These are phyloP conservation scores for Thelonectria rubi DNA, from an alignment of 2,329 filamentous ascomycete genomes.

Conservation along the genomic window DNA sequence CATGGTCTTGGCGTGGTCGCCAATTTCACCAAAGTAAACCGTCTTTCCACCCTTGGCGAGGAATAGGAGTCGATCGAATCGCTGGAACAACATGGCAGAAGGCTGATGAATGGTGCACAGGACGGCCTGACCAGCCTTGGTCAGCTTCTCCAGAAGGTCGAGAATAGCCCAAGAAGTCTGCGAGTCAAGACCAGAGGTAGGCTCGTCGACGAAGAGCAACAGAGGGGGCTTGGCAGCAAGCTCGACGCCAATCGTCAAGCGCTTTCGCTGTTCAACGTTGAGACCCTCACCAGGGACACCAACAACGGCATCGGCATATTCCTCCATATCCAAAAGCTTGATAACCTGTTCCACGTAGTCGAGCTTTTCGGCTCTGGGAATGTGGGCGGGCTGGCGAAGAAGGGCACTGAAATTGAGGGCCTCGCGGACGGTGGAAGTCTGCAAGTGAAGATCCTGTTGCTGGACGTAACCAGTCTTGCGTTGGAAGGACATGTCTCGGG, in stretches of 20 bases:
- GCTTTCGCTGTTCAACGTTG: slow-evolving; percentile 75
- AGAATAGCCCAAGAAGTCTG: slow-evolving; percentile 95
- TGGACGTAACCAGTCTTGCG: slow-evolving; percentile 93
- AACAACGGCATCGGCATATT: slow-evolving; percentile 89
- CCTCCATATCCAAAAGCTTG: slow-evolving; percentile 87
- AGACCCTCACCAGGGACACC: slow-evolving; percentile 90
- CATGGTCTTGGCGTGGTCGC: slow-evolving; percentile 72
- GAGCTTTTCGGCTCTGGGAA: slow-evolving; percentile 80
- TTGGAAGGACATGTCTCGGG: slow-evolving; percentile 84
- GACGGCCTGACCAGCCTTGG: slow-evolving; percentile 88
- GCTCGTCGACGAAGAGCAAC: slow-evolving; percentile 92
- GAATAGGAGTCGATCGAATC: slow-evolving; percentile 85
- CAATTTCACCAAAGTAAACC: slow-evolving; percentile 85
- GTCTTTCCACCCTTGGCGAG: slow-evolving; percentile 78
- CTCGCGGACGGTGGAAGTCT: slow-evolving; percentile 87
- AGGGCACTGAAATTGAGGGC: slow-evolving; percentile 86
- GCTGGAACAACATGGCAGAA: slow-evolving; percentile 93
- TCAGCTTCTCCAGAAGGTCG: slow-evolving; percentile 87
- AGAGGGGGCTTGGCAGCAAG: slow-evolving; percentile 90
- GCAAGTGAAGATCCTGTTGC: slow-evolving; percentile 89
- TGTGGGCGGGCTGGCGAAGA: slow-evolving; percentile 80
- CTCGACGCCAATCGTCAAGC: slow-evolving; percentile 95
- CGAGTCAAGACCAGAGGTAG: slow-evolving; percentile 91
- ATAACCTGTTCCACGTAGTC: slow-evolving; percentile 92
- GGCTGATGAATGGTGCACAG: slow-evolving; percentile 98